Percentiles rank a stretch among this genome's conserved stretches.
These are phyloP conservation scores for Neurospora sp. DNA, from an alignment of 495 filamentous ascomycete species.

Conservation along the genomic window DNA sequence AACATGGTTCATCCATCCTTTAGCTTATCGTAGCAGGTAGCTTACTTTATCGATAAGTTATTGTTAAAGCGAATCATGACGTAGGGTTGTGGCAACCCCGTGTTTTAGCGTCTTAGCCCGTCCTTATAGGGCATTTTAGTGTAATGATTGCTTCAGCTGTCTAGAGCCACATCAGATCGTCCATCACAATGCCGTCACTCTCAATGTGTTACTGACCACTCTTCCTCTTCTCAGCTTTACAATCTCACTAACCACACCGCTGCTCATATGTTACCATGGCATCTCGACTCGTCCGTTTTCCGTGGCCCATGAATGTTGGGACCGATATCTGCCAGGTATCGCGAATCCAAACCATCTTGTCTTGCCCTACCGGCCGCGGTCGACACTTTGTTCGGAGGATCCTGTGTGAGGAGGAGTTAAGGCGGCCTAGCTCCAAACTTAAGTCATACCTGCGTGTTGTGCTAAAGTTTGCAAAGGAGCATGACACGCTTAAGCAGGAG, in stretches of 20 bases:
- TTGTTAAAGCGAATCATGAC: neutral
- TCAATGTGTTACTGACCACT: neutral
- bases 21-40: neutral
- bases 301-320: conserved; percentile 39
- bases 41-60: neutral
- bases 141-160: neutral
- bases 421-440: neutral
- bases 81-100: neutral
- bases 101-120: neutral
- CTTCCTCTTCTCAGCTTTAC: neutral
- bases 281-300: conserved; percentile 26
- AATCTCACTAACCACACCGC: neutral
- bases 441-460: neutral
- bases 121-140: neutral
- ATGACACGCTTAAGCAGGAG: neutral
- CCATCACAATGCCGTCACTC: neutral
- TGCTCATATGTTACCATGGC: neutral
- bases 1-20: neutral
- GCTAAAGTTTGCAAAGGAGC: neutral
- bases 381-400: conserved; percentile 31
- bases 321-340: conserved; percentile 46
- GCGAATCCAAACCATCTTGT: conserved; percentile 32
- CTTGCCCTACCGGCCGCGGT: conserved; percentile 5
- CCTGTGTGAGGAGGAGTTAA: conserved; percentile 29
- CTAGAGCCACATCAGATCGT: neutral